Base-by-base conservation (phyloP, 768 basidiomycete genomes). In the Austroboletus festivus region DNA sequence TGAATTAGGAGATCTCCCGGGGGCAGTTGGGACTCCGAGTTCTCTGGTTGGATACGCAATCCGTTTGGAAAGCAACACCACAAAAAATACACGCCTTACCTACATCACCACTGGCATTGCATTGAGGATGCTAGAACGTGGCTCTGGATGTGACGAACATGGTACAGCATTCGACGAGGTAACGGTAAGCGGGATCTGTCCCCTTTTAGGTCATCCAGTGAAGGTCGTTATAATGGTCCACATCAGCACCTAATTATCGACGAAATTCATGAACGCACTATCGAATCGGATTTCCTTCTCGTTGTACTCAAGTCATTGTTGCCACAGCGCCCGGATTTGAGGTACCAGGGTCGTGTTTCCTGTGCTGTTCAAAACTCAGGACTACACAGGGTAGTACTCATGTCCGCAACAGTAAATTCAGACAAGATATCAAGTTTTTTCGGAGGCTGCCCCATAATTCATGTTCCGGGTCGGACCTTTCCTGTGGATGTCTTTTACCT, bases 181-280 rank as follows among this genome's bases (percentile, higher is more conserved):
- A 46, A 97, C 96, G n/a, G 93, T 91, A 56, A 67, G 78, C 54
- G 30, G 18, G n/a, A 40, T 42, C 37, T 34, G 38, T 46, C 44
- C n/a, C n/a, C n/a, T n/a, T 48, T 42, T 50, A 52, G 31, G 15
- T 10, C 28, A 26, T 21, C 28, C n/a, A n/a, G 30, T 51, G 41
- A 21, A 28, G 31, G 42, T 31, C 26, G 11, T 19, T 46, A 20
- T 42, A 37, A 55, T 19, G 42, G 21, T 12, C 15, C 20, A 31
- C 45, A 31, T 16, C 44, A 93, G 90, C 93, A 96, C 61, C 84
- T 99, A 62, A 86, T 99, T 50, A 86, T 98, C 37, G 95, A 99
- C 57, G 95, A 99, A 84, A 91, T 96, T 40, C 95, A 99, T 60
- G 95, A 99, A 71, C 85, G 95, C 19, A 91, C 86, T 7, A 96